Base-by-base conservation (phyloP, 163 green algal genomes). In the Scenedesmus sp. region DNA sequence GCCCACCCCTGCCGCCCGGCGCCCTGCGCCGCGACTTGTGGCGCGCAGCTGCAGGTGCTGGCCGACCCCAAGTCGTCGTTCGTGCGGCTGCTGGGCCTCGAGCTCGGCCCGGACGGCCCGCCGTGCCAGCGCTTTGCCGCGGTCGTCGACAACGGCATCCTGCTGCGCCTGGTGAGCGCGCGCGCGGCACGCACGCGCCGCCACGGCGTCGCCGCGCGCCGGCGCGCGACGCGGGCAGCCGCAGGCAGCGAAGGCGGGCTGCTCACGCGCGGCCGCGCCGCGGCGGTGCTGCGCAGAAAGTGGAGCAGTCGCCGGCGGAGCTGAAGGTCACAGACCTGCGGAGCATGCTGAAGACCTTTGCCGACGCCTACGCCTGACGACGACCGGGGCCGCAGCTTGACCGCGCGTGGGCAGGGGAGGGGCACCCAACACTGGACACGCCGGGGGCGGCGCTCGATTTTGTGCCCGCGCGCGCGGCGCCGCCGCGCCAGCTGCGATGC, bases 91-190 rank as follows among this genome's bases (percentile, higher is more conserved):
- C 76, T 93, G 70, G 87, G 83, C 1, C 48, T 92, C 42, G 80
- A 90, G 72, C 73, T 89, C 17, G 75, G 65, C 1, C 48, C 50
- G 17, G 84, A 75, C 24, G 85, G 83, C 2, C 75, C 90, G 4
- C 79, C 78, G 36, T 91, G 85, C 62, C 88, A 93, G 82, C 89
- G 93, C 44, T 97, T 92, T 78, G 87, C 92, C 17, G 92, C 80
- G 0, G 77, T 96, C 11, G 79, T 97, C 44, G 92, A 97, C 20
- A 80, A 95, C 74, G 92, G 93, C 57, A 87, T 95, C 18, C 81
- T 97, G 66, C 84, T 96, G 18, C 93, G 93, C 78, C 69, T 97
- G 90, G 89, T 96, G 80, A 73, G 86, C 20, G n/a, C n/a, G n/a
- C n/a, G n/a, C n/a, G n/a, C n/a, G n/a, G n/a, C n/a, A n/a, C n/a